These are phyloP conservation scores for Baeospora myosura DNA, from an alignment of 1,284 basidiomycete species.

Conservation along the genomic window DNA sequence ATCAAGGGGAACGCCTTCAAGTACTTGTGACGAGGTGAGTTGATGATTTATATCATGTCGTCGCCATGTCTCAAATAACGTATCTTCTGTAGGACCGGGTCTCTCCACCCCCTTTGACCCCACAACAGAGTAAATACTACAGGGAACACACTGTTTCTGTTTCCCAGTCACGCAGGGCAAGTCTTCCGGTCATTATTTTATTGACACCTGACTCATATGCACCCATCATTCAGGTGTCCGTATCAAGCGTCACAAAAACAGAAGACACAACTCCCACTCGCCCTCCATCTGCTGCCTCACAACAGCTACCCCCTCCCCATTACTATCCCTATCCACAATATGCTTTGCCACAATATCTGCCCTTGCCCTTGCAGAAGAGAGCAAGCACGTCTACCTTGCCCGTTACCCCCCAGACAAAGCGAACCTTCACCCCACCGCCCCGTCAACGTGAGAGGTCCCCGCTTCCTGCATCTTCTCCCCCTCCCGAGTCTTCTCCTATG, in stretches of 20 bases:
- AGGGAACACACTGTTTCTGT: slow-evolving; percentile 45
- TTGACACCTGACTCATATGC: too few species aligned
- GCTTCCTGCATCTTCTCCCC: slow-evolving; percentile 44
- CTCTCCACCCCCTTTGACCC: slow-evolving; percentile 36
- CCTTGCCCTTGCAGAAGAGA: slow-evolving; percentile 6
- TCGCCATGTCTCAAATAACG: slow-evolving; percentile 1
- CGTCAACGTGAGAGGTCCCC: slow-evolving; percentile 28
- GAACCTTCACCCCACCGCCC: slow-evolving; percentile 20
- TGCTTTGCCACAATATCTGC: slow-evolving; percentile 7
- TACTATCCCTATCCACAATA: slow-evolving; percentile 11
- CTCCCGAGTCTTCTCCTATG: slow-evolving; percentile 40
- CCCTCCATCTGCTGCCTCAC: slow-evolving; percentile 4
- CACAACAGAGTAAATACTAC: slow-evolving; percentile 49
- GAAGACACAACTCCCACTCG: slow-evolving; percentile 28
- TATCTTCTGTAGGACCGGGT: slow-evolving; percentile 1
- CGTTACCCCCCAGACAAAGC: slow-evolving; percentile 34
- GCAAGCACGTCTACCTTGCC: slow-evolving; percentile 17
- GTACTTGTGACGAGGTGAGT: slow-evolving; percentile 22
- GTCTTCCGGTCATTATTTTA: slow-evolving; percentile 12
- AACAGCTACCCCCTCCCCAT: slow-evolving; percentile 3
- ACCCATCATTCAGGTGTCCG: too few species aligned
- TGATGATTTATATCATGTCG: slow-evolving; percentile 21
- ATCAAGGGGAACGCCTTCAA: slow-evolving; percentile 10
- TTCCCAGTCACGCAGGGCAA: slow-evolving; percentile 28
- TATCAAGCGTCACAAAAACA: slow-evolving; percentile 28